Evolutionary conservation across 805 yeast species (phyloP).

Genomic region (Cyberlindnera maclurae): DNA sequence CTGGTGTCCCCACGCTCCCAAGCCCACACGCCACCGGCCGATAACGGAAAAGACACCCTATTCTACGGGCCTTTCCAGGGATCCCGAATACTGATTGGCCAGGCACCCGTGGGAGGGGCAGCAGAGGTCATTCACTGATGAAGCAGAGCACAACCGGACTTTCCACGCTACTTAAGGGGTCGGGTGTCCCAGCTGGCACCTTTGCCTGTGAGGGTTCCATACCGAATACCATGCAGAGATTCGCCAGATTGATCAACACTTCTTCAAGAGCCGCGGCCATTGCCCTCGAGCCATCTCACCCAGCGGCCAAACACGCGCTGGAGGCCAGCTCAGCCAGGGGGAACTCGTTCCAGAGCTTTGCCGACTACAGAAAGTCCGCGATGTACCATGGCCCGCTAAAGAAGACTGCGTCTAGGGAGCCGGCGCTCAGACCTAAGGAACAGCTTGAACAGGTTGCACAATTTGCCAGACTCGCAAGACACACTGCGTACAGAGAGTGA

Average conservation of each 20-base stretch:
- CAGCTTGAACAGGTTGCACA: constrained; percentile 14
- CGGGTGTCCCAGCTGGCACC: too few species aligned
- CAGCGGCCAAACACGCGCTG: constrained; percentile 2
- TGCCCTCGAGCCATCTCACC: constrained; percentile 10
- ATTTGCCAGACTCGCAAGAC: constrained; percentile 20
- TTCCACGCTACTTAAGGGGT: too few species aligned
- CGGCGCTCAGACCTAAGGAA: constrained; percentile 9
- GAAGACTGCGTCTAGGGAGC: constrained; percentile 11
- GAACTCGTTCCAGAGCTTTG: constrained; percentile 29
- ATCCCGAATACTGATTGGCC: too few species aligned
- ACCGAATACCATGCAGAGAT: too few species aligned
- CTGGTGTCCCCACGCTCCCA: too few species aligned
- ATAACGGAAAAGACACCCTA: too few species aligned
- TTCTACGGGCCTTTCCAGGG: too few species aligned
- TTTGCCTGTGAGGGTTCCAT: too few species aligned
- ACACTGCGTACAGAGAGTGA: constrained; percentile 17
- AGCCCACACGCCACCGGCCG: too few species aligned
- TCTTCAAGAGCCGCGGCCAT: constrained; percentile 18
- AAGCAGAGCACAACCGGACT: too few species aligned
- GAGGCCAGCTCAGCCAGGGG: constrained; percentile 15
- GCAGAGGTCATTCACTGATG: too few species aligned
- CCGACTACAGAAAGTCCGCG: constrained; percentile 32
- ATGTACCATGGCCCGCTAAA: constrained; percentile 32
- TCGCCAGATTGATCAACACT: constrained; percentile 12
- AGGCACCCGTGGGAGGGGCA: too few species aligned